A percentile compares a stretch with the other conserved stretches of the same genome.
Evolutionary conservation across 2,329 filamentous ascomycete species (phyloP).

Genomic region (Davidsoniella virescens): DNA sequence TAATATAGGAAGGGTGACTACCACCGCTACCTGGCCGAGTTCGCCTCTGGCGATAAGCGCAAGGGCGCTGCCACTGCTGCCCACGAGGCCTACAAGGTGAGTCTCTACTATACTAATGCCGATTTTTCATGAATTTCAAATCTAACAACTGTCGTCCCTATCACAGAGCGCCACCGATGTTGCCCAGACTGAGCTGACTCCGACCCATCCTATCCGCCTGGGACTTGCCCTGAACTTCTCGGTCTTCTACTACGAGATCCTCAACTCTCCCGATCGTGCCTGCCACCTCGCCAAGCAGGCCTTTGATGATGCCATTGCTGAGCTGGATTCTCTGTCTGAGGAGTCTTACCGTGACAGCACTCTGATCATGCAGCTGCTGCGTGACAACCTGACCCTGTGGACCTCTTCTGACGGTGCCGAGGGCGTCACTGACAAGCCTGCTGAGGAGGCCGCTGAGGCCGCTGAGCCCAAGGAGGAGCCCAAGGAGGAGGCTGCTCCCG

Average conservation of each 20-base stretch:
- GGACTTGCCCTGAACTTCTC: conserved; percentile 98
- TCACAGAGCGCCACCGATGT: conserved; percentile 87
- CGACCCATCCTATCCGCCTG: conserved; percentile 94
- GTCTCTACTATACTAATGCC: conserved; percentile 14
- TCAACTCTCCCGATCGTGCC: conserved; percentile 94
- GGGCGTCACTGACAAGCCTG: conserved; percentile 50
- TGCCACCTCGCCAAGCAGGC: conserved; percentile 98
- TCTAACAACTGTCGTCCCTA: conserved; percentile 14
- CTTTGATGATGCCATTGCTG: conserved; percentile 95
- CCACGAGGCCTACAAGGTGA: conserved; percentile 95
- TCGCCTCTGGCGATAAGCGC: conserved; percentile 82
- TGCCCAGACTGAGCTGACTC: conserved; percentile 91
- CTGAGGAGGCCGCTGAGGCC: conserved; percentile 36
- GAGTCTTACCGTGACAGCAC: conserved; percentile 99
- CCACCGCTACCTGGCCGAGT: conserved; percentile 89
- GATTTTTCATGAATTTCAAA: neutral
- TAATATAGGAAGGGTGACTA: conserved; percentile 79
- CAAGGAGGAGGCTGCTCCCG: conserved; percentile 26
- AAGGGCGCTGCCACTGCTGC: conserved; percentile 75
- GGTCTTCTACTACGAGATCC: conserved; percentile 99
- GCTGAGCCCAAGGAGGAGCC: conserved; percentile 33
- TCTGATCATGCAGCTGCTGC: conserved; percentile 96
- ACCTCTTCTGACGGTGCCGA: conserved; percentile 84
- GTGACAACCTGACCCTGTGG: conserved; percentile 96
- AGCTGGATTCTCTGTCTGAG: conserved; percentile 94